A percentile compares a stretch with the other conserved stretches of the same genome.
phyloP scores from a whole-genome alignment of 2,329 filamentous ascomycete genomes.

The Xylariaceae sp. region DNA sequence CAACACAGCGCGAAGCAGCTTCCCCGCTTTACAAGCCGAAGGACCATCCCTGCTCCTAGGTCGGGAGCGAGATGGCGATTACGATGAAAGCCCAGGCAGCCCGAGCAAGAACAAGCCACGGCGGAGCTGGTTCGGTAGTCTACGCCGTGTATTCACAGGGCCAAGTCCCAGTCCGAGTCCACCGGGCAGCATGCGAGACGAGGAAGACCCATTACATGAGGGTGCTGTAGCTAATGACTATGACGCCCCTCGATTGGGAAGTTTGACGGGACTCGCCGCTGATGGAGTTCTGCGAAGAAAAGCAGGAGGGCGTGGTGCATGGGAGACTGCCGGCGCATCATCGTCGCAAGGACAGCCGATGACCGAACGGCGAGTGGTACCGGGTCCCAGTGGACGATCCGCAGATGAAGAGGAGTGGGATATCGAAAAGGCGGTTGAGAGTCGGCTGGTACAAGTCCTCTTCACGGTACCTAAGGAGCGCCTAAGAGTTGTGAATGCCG shows the following conservation, averaged over 20 bases:
- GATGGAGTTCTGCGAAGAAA: conserved; percentile 48
- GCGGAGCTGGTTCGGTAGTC: conserved; percentile 64
- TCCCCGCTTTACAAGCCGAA: conserved; percentile 49
- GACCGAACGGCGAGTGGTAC: too few species aligned
- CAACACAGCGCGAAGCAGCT: conserved; percentile 52
- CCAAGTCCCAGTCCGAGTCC: conserved; percentile 31
- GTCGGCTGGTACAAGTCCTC: conserved; percentile 74
- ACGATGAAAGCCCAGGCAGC: conserved; percentile 41
- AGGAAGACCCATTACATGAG: conserved; percentile 30
- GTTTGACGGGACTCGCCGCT: conserved; percentile 42
- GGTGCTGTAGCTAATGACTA: conserved; percentile 39
- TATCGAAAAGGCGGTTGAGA: conserved; percentile 68
- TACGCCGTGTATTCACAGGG: conserved; percentile 60
- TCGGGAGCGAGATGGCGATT: conserved; percentile 21
- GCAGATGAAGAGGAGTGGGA: conserved; percentile 61
- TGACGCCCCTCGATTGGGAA: conserved; percentile 39
- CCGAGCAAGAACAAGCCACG: conserved; percentile 55
- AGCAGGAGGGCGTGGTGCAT: conserved; percentile 52
- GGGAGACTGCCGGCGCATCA: too few species aligned
- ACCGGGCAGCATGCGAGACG: conserved; percentile 21
- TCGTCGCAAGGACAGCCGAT: too few species aligned
- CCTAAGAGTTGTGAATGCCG: conserved; percentile 84
- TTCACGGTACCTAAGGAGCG: conserved; percentile 89
- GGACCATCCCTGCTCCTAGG: conserved; percentile 46
- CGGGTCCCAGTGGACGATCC: conserved; percentile 61